Evolutionary conservation across 2,329 filamentous ascomycete species (phyloP).

Genomic region (Ceratocystis cacaofunesta): DNA sequence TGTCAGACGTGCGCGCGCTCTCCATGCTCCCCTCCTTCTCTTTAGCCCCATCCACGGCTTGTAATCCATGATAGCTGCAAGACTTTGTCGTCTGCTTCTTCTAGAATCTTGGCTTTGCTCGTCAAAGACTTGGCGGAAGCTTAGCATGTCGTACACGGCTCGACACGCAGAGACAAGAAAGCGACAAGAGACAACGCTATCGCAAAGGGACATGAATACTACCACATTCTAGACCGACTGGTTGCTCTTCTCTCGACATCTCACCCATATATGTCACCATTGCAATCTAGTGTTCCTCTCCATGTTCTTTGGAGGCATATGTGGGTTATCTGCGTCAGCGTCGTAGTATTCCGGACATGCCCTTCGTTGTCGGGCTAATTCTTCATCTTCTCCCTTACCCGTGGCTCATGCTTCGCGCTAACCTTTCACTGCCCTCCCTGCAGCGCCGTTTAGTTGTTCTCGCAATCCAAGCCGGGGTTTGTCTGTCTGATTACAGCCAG

Average conservation of each 20-base stretch:
- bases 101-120: not conserved
- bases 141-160: not conserved
- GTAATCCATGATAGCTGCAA: not conserved
- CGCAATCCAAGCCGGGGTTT: too few relatives aligned
- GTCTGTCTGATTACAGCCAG: too few relatives aligned
- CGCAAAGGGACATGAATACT: not conserved
- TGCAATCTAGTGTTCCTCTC: not conserved
- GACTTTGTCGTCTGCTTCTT: not conserved
- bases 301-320: not conserved
- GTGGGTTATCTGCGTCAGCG: not conserved
- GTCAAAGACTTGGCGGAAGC: constrained; percentile 2
- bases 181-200: too few relatives aligned
- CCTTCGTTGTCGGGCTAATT: too few relatives aligned
- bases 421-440: too few relatives aligned
- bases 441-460: too few relatives aligned
- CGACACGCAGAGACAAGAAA: not conserved
- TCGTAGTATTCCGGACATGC: not conserved
- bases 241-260: not conserved
- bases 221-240: not conserved
- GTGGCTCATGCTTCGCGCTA: too few relatives aligned
- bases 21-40: not conserved
- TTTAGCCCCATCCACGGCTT: not conserved
- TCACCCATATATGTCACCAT: not conserved
- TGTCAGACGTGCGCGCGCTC: too few relatives aligned
- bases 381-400: too few relatives aligned